A percentile compares a stretch with the other conserved stretches of the same genome.
Conservation (phyloP, 441 rosid genomes). For the Eutrema salsugineum region DNA sequence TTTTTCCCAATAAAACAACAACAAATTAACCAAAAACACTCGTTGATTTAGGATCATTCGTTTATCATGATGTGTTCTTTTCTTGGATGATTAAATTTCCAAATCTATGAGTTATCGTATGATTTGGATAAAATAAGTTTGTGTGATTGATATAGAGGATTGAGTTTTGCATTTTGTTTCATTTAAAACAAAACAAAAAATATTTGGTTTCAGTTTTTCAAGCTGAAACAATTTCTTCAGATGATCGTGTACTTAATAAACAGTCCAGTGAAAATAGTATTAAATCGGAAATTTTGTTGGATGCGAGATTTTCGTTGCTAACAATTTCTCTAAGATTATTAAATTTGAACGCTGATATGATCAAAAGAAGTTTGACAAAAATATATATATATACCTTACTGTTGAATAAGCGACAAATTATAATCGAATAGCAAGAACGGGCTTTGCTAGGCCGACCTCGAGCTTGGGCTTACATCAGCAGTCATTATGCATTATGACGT, state of each 20-base stretch:
- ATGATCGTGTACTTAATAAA: neutral
- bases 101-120: neutral
- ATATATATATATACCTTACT: too few species aligned
- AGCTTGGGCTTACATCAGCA: neutral
- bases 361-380: too few species aligned
- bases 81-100: neutral
- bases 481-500: neutral
- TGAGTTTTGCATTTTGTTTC: neutral
- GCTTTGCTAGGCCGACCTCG: neutral
- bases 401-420: too few species aligned
- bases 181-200: too few species aligned
- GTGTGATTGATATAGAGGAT: neutral
- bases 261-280: neutral
- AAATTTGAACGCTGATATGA: too few species aligned
- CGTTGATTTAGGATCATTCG: neutral
- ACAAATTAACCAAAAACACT: neutral
- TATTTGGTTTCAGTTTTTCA: neutral
- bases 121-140: slow-evolving; percentile 1
- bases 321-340: too few species aligned
- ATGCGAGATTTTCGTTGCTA: too few species aligned
- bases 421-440: neutral
- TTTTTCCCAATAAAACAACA: neutral
- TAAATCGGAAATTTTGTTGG: neutral
- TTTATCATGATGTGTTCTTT: neutral
- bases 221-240: neutral